Conservation (phyloP, 176 grass and related monocot species). For the Triticum monococcum region DNA sequence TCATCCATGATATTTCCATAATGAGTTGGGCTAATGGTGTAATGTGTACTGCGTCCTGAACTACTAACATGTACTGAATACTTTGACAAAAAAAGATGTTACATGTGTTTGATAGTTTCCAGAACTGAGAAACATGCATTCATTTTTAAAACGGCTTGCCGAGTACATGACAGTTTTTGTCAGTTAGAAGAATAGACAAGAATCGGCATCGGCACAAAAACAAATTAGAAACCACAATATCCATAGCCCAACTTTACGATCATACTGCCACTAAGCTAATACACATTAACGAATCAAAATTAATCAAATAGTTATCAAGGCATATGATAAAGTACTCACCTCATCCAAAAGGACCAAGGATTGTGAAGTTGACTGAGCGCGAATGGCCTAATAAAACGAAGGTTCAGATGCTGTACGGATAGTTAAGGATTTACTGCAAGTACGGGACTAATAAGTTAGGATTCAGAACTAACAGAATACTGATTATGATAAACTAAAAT, state of each 20-base stretch:
- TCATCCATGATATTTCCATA: conserved; percentile 9
- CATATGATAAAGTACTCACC: conserved; percentile 41
- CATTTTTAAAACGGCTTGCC: neutral
- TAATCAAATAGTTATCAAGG: conserved; percentile 11
- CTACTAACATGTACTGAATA: neutral
- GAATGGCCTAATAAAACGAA: conserved; percentile 52
- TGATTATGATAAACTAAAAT: conserved; percentile 22
- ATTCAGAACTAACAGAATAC: conserved; percentile 8
- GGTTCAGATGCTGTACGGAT: conserved; percentile 16
- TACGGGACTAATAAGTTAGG: neutral
- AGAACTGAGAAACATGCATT: conserved; percentile 19
- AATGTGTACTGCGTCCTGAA: neutral
- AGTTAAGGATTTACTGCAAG: conserved; percentile 14
- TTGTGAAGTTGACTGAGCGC: conserved; percentile 49
- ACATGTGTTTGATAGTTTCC: neutral
- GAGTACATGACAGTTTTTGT: neutral
- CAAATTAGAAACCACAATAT: neutral
- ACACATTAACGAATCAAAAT: conserved; percentile 1
- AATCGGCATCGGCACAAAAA: neutral
- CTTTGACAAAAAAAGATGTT: neutral
- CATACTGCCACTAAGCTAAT: conserved; percentile 6
- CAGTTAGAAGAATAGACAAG: neutral
- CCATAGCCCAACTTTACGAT: neutral
- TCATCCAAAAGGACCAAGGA: conserved; percentile 82
- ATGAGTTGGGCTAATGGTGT: conserved; percentile 1